Evolutionary conservation across 1,284 basidiomycete genomes (phyloP).

Genomic region (Porodaedalea pini): DNA sequence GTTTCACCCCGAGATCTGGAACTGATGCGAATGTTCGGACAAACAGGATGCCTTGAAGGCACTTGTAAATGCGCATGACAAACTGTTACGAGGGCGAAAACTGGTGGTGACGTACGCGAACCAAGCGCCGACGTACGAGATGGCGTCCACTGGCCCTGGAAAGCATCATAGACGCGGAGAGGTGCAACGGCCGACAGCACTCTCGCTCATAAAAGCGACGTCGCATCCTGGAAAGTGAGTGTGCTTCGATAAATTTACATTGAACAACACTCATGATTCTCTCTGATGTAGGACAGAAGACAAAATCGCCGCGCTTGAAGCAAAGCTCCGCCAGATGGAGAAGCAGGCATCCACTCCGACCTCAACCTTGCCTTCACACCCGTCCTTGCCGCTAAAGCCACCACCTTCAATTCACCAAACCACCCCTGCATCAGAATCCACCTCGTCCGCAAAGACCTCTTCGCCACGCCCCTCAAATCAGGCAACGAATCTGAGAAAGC

Average conservation of each 20-base stretch:
- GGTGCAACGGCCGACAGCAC: constrained; percentile 72
- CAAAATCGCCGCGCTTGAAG: constrained; percentile 95
- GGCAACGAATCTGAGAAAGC: neutral
- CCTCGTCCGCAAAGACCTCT: neutral
- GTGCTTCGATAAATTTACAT: neutral
- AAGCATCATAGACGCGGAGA: constrained; percentile 38
- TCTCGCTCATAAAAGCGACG: constrained; percentile 82
- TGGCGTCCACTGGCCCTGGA: constrained; percentile 23
- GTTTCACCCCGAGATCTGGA: neutral
- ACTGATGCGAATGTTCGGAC: constrained; percentile 11
- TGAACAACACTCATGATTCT: neutral
- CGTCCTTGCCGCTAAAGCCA: constrained; percentile 53
- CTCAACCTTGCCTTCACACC: constrained; percentile 34
- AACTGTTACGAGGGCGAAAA: constrained; percentile 80
- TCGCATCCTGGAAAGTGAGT: constrained; percentile 40
- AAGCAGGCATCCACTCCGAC: constrained; percentile 28
- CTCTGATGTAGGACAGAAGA: constrained; percentile 59
- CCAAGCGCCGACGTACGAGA: constrained; percentile 59
- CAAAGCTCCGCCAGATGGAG: constrained; percentile 83
- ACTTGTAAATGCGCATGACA: constrained; percentile 71
- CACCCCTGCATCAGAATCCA: constrained; percentile 4
- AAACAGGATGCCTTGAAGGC: constrained; percentile 83
- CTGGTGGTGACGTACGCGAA: constrained; percentile 88
- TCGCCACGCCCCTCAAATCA: neutral
- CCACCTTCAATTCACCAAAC: constrained; percentile 22